Base-by-base conservation (phyloP, 768 basidiomycete species). In the Tulasnella sp. region DNA sequence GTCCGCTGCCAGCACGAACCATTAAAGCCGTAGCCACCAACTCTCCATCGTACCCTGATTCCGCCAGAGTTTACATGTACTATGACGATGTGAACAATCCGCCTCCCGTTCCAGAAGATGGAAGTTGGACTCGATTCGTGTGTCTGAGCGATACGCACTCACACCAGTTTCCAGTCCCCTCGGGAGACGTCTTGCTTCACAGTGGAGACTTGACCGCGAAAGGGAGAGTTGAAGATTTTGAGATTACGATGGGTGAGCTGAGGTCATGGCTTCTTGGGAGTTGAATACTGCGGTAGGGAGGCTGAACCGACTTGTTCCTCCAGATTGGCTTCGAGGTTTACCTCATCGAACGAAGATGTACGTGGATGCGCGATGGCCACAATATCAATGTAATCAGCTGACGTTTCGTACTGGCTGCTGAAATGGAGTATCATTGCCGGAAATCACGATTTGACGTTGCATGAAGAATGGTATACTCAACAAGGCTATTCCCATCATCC, bases 121-220 rank as follows among this genome's bases (percentile, higher is more conserved):
- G 42, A 31, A 38, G 17, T 21, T 53, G 52, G 52, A 65, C 64
- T 2, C 50, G 65, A 21, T 63, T 66, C 48, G 46, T 66, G 9
- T 65, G 65, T 30, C 48, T 66, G n/a, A 61, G 63, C 29, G 65
- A 66, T 48, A 63, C 64, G 15, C 65, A 66, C 42, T 44, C 55
- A n/a, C 49, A 57, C 21, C 63, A 59, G 24, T 65, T 65, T 38
- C 30, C 27, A 5, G 62, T 66, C 24, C 65, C 65, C 4, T 52
- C 45, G 25, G 64, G 64, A 7, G 64, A 66, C 50, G 50, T 65
- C 43, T 58, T 65, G 8, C 42, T 66, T 3, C 65, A 66, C 42
- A 43, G 65, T 44, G 65, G 65, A 11, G 65, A 66, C 59, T 51
- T 66, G 59, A 65, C 64, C 17, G 4, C 43, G 24, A 17, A 22